Evolutionary conservation across 805 yeast genomes (phyloP).

Genomic region (Ogataea pilisensis): DNA sequence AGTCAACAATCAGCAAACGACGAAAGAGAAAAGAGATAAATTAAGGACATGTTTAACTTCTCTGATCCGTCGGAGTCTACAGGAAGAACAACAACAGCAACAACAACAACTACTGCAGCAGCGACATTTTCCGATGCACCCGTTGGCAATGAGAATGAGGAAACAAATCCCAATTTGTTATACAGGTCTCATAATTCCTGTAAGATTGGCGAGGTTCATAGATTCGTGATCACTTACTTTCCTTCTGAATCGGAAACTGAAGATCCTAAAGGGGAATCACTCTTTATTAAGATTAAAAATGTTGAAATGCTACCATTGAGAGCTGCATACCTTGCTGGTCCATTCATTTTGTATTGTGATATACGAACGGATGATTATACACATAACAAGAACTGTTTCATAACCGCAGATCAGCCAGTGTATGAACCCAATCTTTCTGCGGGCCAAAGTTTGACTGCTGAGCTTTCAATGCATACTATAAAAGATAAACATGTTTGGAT

Average conservation of each 20-base stretch:
- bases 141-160: not conserved
- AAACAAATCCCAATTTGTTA: slow-evolving; percentile 10
- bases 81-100: no score
- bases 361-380: slow-evolving; percentile 64
- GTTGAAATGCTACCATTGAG: slow-evolving; percentile 66
- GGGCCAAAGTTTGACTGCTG: slow-evolving; percentile 57
- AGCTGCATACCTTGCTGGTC: slow-evolving; percentile 87
- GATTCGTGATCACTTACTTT: slow-evolving; percentile 50
- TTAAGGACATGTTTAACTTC: no score
- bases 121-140: not conserved
- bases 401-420: slow-evolving; percentile 74
- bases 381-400: slow-evolving; percentile 47
- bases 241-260: slow-evolving; percentile 31
- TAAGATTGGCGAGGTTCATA: slow-evolving; percentile 56
- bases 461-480: slow-evolving; percentile 60
- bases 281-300: slow-evolving; percentile 64
- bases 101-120: not conserved
- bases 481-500: slow-evolving; percentile 65
- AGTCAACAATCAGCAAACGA: no score
- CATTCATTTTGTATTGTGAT: slow-evolving; percentile 81
- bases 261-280: slow-evolving; percentile 9
- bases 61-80: no score
- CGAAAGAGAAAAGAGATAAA: no score
- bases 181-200: slow-evolving; percentile 33
- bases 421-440: slow-evolving; percentile 71